Evolutionary conservation across 192 early-diverging fungal genomes (phyloP).

Genomic region (Coemansia sp.): DNA sequence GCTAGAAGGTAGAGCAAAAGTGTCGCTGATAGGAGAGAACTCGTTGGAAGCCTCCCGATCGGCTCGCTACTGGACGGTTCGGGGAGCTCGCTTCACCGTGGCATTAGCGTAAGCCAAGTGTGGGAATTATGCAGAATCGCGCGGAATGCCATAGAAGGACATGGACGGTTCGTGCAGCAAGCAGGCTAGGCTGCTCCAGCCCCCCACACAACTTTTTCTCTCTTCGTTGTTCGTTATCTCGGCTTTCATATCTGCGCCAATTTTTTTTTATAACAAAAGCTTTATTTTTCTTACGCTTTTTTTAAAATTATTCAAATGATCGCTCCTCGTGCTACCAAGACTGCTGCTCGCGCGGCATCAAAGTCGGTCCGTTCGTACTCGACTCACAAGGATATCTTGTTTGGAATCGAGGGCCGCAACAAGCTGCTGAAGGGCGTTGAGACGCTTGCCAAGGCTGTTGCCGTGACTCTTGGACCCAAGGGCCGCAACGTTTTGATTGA

Average conservation of each 20-base stretch:
- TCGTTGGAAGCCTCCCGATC: conserved; percentile 4
- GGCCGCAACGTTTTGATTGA: conserved; percentile 99
- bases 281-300: neutral
- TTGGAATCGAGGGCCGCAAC: conserved; percentile 95
- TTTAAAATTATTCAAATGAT: conserved; percentile 25
- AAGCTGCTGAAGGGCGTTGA: conserved; percentile 94
- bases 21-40: conserved; percentile 2
- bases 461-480: conserved; percentile 99
- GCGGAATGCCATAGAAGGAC: conserved; percentile 15
- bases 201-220: neutral
- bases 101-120: conserved; percentile 32
- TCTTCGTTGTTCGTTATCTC: conserved; percentile 1
- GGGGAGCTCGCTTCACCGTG: neutral
- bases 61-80: conserved; percentile 1
- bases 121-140: conserved; percentile 22
- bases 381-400: conserved; percentile 96
- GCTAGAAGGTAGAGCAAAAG: neutral
- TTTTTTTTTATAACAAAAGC: conserved; percentile 5
- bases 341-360: conserved; percentile 22
- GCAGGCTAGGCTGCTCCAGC: neutral
- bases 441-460: conserved; percentile 95
- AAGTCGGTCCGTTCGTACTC: conserved; percentile 64
- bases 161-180: neutral
- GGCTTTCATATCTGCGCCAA: neutral
- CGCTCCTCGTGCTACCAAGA: conserved; percentile 47